Conservation (phyloP, 768 basidiomycete species). For the Panaeolus papilionaceus region DNA sequence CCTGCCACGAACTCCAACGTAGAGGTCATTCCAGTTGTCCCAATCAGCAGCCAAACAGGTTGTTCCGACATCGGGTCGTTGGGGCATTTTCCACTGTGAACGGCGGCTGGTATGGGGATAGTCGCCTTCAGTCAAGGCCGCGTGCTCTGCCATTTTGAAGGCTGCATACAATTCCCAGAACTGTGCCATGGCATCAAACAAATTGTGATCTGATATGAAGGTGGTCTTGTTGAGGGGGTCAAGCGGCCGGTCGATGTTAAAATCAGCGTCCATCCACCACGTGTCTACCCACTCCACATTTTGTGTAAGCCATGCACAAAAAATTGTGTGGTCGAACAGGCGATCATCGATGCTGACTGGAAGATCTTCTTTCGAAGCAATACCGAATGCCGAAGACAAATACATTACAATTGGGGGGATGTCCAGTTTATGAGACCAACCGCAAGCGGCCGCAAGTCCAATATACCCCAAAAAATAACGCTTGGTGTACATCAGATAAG, state of each 20-base stretch:
- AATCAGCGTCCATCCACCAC: not conserved
- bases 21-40: not conserved
- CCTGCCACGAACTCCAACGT: not conserved
- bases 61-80: too few species aligned
- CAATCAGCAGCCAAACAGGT: too few species aligned
- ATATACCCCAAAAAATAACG: not conserved
- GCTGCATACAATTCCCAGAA: not conserved
- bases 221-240: not conserved
- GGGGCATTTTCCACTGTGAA: too few species aligned
- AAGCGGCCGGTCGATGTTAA: not conserved
- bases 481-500: not conserved
- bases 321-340: not conserved
- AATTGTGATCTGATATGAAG: not conserved
- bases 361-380: too few species aligned
- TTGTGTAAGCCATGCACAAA: not conserved
- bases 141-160: not conserved
- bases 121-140: not conserved
- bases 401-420: not conserved
- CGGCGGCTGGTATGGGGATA: too few species aligned
- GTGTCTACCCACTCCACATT: not conserved
- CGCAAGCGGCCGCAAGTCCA: not conserved
- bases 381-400: too few species aligned
- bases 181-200: not conserved
- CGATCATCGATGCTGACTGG: too few species aligned
- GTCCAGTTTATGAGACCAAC: not conserved